Evolutionary conservation across 2,329 filamentous ascomycete genomes (phyloP).

Genomic region (Coniochaeta pulveracea): DNA sequence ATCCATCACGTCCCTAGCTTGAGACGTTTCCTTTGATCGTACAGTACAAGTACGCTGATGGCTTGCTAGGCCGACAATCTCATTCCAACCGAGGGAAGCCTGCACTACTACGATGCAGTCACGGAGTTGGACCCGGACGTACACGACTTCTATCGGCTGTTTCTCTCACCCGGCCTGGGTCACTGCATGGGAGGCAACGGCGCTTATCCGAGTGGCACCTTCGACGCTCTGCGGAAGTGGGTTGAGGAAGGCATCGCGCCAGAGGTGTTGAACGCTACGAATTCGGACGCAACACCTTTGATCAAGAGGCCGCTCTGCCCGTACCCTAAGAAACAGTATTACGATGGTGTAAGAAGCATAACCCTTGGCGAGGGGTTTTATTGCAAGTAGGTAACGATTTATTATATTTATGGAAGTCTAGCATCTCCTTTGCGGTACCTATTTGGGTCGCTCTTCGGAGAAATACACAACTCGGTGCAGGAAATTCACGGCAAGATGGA

Average conservation of each 20-base stretch:
- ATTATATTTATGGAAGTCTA: no score
- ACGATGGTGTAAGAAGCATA: no score
- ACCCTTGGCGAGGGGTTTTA: no score
- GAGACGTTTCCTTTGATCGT: no score
- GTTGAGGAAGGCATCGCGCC: neutral
- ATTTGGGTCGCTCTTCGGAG: no score
- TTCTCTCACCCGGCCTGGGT: neutral
- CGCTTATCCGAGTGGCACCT: neutral
- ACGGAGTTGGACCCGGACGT: neutral
- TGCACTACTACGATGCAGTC: neutral
- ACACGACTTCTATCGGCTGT: neutral
- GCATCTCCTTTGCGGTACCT: no score
- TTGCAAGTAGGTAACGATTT: no score
- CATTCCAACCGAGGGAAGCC: neutral
- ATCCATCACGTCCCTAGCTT: no score
- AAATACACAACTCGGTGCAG: no score
- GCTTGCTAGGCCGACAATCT: no score
- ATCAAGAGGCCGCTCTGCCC: neutral
- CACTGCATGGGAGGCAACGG: neutral
- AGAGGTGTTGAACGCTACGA: neutral
- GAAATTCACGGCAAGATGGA: no score
- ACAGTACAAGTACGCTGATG: no score
- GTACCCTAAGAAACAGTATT: conserved; percentile 2
- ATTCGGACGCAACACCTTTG: neutral
- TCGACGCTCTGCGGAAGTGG: neutral